Evolutionary conservation across 108 stramenopile species (phyloP), one percentile per base, ranked within the genome.

Genomic region (Skeletonema menzelii): DNA sequence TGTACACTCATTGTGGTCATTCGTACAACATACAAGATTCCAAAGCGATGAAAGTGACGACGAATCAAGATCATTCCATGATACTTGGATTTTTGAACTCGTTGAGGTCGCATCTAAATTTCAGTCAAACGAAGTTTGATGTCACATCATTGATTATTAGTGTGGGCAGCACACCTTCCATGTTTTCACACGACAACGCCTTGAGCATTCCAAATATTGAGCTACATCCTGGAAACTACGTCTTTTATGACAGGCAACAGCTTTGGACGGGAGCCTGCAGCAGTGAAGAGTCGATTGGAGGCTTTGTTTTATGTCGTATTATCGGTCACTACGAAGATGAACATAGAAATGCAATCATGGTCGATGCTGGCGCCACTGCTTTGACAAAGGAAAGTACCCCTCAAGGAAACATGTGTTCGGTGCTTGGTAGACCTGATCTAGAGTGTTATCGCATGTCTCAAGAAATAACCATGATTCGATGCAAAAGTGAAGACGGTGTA

Each of bases 381-480:
- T 69, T 79, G 34, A 75, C 78, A 32, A 79, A 75, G 59, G 78
- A 79, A 38, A 62, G 11, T 24, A 28, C 78, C 10, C 78, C 78
- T 28, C 78, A 79, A 27, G 78, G 78, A 32, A 72, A 37, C 8
- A 55, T 74, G 78, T 68, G 68, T 24, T 26, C 66, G 3, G 72
- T 79, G 15, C 53, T 28, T 7, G 73, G 73, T 12, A 28, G 19
- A 14, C 73, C 73, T 37, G 67, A 79, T 2, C 34, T 79, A 57
- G 78, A 79, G 14, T 74, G 73, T 47, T 69, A 75, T 62, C 31
- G 73, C n/a, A 79, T 79, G 78, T 75, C 73, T 24, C 78, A 79
- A 27, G 78, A 79, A 56, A 37, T 69, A 27, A 74, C 67, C 19
- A 75, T 79, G 73, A 72, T 72, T 35, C 24, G 73, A 60, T 35